Evolutionary conservation across 208 protist genomes (phyloP).

Genomic region (Crithidia thermophila): DNA sequence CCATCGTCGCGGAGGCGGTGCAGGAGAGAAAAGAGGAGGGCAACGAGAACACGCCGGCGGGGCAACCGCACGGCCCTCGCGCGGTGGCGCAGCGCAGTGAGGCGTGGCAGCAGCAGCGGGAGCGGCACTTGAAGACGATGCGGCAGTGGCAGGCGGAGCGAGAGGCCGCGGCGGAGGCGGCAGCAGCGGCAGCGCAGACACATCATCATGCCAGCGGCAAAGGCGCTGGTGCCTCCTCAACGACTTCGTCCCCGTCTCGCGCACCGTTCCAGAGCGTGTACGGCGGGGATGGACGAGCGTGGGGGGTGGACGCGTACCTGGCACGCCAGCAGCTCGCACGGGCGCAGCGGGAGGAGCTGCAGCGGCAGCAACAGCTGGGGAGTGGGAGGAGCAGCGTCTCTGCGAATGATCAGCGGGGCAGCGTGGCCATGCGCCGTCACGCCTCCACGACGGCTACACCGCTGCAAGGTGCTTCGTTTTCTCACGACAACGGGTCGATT

Average conservation of each 20-base stretch:
- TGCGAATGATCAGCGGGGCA: background rate
- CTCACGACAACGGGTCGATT: conserved; percentile 12
- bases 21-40: background rate
- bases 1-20: background rate
- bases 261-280: conserved; percentile 13
- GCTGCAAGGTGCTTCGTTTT: too few species aligned
- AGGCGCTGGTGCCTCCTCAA: too few species aligned
- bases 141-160: conserved; percentile 40
- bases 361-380: background rate
- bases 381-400: background rate
- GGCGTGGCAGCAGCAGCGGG: conserved; percentile 44
- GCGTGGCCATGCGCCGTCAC: background rate
- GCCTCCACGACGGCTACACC: too few species aligned
- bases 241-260: too few species aligned
- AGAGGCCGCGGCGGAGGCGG: conserved; percentile 30
- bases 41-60: background rate
- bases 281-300: conserved; percentile 23
- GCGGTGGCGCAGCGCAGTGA: conserved; percentile 43
- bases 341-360: conserved; percentile 8
- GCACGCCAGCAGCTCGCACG: conserved; percentile 24
- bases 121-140: conserved; percentile 44
- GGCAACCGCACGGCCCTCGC: conserved; percentile 1
- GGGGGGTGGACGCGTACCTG: conserved; percentile 28
- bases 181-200: conserved; percentile 2
- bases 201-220: background rate